Conservation (phyloP, 2,329 filamentous ascomycete species). For the Eurotiales sp. region DNA sequence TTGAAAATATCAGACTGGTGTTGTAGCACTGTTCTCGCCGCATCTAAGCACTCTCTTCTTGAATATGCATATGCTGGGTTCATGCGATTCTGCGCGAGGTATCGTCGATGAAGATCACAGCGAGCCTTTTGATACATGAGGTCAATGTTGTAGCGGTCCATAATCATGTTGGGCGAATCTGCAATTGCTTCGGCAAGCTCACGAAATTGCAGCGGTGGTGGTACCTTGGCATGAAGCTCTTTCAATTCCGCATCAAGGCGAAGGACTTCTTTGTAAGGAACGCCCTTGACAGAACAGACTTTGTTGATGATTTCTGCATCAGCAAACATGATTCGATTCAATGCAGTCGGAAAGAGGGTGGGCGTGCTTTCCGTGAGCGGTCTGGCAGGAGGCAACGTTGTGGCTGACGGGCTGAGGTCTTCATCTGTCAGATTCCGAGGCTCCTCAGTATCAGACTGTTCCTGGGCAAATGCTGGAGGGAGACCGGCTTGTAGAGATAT, state of each 20-base stretch:
- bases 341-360: not conserved
- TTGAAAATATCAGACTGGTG: conserved; percentile 50
- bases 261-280: conserved; percentile 34
- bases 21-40: conserved; percentile 47
- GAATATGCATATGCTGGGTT: conserved; percentile 41
- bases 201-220: conserved; percentile 21
- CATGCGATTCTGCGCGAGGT: conserved; percentile 39
- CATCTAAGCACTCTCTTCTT: conserved; percentile 43
- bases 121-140: conserved; percentile 51
- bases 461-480: not conserved
- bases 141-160: conserved; percentile 51
- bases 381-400: not conserved
- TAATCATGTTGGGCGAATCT: conserved; percentile 49
- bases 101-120: conserved; percentile 53
- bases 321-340: conserved; percentile 7
- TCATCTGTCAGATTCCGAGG: conserved; percentile 3
- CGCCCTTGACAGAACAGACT: conserved; percentile 1
- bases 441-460: conserved; percentile 2
- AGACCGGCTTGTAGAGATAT: not conserved
- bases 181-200: conserved; percentile 39
- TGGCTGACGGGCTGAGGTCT: not conserved
- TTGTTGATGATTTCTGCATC: conserved; percentile 1
- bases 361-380: not conserved
- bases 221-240: conserved; percentile 25
- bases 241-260: conserved; percentile 34